phyloP scores from a whole-genome alignment of 345 rosid genomes.

The Lepidium didymum region DNA sequence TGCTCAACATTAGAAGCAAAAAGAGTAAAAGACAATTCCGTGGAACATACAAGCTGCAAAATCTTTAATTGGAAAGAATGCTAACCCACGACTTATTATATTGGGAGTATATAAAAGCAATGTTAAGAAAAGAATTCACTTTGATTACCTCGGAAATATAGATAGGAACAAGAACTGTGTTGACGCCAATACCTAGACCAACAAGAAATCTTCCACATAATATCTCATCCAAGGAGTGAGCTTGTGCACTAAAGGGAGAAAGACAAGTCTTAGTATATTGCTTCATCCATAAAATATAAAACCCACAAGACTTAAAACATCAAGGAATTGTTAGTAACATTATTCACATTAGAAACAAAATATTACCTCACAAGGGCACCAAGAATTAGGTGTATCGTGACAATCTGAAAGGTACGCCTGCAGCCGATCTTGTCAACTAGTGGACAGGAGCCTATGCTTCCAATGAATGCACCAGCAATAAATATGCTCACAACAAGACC shows the following conservation, averaged over 20 bases:
- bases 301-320: not conserved
- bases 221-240: slow-evolving; percentile 64
- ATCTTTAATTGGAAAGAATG: not conserved
- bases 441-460: slow-evolving; percentile 56
- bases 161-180: slow-evolving; percentile 71
- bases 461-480: slow-evolving; percentile 72
- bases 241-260: slow-evolving; percentile 60
- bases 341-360: not conserved
- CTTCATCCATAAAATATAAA: not conserved
- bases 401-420: slow-evolving; percentile 63
- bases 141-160: slow-evolving; percentile 62
- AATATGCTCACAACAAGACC: slow-evolving; percentile 84
- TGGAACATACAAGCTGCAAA: not conserved
- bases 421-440: slow-evolving; percentile 60
- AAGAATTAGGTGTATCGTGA: slow-evolving; percentile 45
- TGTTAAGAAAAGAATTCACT: not conserved
- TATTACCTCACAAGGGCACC: slow-evolving; percentile 64
- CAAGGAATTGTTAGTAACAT: not conserved
- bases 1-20: not conserved
- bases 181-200: slow-evolving; percentile 81
- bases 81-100: not conserved
- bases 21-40: not conserved
- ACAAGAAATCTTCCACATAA: slow-evolving; percentile 73
- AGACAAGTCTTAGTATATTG: not conserved
- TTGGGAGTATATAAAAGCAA: not conserved